Conservation (phyloP, 1,284 basidiomycete genomes). For the Xerocomus minutiporus region DNA sequence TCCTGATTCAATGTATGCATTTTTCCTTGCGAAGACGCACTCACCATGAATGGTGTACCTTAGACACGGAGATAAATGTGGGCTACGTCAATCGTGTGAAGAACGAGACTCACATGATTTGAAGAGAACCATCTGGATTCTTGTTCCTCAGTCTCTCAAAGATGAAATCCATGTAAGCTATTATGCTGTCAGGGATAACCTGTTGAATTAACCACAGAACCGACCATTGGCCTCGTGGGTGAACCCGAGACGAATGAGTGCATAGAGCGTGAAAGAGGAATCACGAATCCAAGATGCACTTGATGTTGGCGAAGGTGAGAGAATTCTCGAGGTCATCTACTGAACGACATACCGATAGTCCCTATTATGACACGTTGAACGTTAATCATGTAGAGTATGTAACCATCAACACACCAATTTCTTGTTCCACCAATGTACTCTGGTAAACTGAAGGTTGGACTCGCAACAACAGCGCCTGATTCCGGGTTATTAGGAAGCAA, state of each 20-base stretch:
- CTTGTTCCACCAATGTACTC: constrained; percentile 85
- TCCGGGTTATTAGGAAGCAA: constrained; percentile 9
- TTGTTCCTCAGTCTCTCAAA: constrained; percentile 75
- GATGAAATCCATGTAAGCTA: constrained; percentile 88
- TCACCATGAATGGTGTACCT: constrained; percentile 77
- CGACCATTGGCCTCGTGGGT: constrained; percentile 81
- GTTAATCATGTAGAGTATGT: neutral
- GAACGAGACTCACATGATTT: constrained; percentile 66
- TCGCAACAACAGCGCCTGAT: constrained; percentile 81
- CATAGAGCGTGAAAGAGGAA: constrained; percentile 88
- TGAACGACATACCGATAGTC: constrained; percentile 55
- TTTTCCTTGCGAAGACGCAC: constrained; percentile 7
- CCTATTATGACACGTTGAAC: constrained; percentile 36
- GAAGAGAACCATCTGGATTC: constrained; percentile 83
- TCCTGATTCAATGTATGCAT: neutral
- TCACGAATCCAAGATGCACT: constrained; percentile 88
- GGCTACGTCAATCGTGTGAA: neutral
- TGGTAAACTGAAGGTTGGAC: constrained; percentile 89
- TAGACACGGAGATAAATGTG: neutral
- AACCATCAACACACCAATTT: constrained; percentile 58
- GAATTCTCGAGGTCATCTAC: neutral
- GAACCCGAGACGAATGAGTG: constrained; percentile 85
- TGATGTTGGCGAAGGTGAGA: neutral
- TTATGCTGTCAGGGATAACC: constrained; percentile 14
- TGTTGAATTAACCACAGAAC: constrained; percentile 11